These are phyloP conservation scores for Colletotrichum lentis DNA, from an alignment of 2,329 filamentous ascomycete genomes.

Conservation along the genomic window DNA sequence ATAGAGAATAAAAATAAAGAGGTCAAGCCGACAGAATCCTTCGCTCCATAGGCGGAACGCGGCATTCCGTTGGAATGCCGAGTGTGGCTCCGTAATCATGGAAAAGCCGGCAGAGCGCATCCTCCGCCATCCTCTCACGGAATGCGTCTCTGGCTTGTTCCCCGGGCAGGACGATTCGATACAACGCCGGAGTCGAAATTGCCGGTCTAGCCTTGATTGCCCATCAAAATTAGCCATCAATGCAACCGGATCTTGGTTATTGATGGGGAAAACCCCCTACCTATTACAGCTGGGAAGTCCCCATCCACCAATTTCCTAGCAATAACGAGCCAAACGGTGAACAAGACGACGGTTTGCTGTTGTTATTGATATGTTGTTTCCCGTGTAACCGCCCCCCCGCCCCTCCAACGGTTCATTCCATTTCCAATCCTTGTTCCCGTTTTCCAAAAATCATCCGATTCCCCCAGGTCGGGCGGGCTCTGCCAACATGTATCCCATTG, in stretches of 20 bases:
- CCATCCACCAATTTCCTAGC: background rate
- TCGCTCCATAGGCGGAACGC: background rate
- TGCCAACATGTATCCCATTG: background rate
- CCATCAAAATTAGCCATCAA: constrained; percentile 34
- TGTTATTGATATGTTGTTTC: background rate
- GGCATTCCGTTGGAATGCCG: background rate
- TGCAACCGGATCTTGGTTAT: constrained; percentile 27
- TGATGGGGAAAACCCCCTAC: constrained; percentile 22
- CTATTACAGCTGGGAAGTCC: background rate
- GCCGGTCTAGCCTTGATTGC: constrained; percentile 31
- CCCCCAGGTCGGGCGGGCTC: background rate
- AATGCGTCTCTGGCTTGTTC: background rate
- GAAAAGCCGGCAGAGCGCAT: background rate
- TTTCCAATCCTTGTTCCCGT: constrained; percentile 6
- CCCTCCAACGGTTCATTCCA: constrained; percentile 11
- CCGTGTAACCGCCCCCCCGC: background rate
- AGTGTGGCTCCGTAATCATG: background rate
- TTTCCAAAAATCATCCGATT: constrained; percentile 10
- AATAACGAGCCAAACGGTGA: constrained; percentile 12
- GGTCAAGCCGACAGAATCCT: constrained; percentile 1
- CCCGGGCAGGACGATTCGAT: constrained; percentile 10
- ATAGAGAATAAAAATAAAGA: no score
- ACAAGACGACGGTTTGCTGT: background rate
- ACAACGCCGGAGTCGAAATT: constrained; percentile 28
- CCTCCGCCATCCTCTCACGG: background rate